These are phyloP conservation scores for Monosporascus sp. DNA, from an alignment of 2,329 filamentous ascomycete genomes.

Conservation along the genomic window DNA sequence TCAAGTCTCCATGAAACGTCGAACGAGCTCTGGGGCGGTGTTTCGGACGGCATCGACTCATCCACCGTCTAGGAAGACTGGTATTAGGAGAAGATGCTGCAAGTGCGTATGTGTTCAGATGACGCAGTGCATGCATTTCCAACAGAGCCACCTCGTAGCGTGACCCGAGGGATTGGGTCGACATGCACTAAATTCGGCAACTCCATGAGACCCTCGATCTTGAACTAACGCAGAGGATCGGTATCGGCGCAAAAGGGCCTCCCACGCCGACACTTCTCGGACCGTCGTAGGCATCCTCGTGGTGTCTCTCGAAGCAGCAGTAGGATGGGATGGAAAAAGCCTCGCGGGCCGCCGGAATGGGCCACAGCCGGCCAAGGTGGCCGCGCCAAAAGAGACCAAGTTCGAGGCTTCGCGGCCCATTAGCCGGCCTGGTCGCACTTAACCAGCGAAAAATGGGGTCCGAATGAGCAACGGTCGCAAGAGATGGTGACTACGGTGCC, in stretches of 20 bases:
- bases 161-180: not conserved
- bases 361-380: constrained; percentile 18
- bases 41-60: not conserved
- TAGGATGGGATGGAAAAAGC: constrained; percentile 14
- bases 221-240: constrained; percentile 12
- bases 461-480: constrained; percentile 15
- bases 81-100: not conserved
- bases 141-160: not conserved
- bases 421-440: constrained; percentile 17
- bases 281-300: constrained; percentile 17
- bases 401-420: constrained; percentile 24
- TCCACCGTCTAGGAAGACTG: not conserved
- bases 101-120: no score
- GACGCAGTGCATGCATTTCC: no score
- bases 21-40: not conserved
- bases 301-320: constrained; percentile 14
- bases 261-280: constrained; percentile 1
- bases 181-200: not conserved
- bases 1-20: not conserved
- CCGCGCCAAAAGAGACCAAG: constrained; percentile 14
- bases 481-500: constrained; percentile 14
- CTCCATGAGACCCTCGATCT: constrained; percentile 10
- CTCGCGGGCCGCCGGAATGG: constrained; percentile 22
- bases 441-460: constrained; percentile 7
- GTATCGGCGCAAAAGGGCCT: constrained; percentile 1